Base-by-base conservation (phyloP, 768 basidiomycete genomes). In the Leucogyrophana mollusca region DNA sequence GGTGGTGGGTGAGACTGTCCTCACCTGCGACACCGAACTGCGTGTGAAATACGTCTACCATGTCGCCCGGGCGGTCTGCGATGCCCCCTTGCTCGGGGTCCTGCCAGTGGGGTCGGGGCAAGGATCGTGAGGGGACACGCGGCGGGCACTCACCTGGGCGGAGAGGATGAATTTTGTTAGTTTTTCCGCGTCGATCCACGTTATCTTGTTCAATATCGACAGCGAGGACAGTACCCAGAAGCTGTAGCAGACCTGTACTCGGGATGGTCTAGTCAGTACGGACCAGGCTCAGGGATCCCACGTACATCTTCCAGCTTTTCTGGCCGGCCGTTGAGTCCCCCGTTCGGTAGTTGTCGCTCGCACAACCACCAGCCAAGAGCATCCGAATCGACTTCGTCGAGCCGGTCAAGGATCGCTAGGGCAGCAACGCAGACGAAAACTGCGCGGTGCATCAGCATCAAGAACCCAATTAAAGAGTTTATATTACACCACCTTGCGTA, bases 1-100 rank as follows among this genome's bases (percentile, higher is more conserved):
- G 21, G 21, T 54, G 16, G 11, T n/a, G n/a, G 34, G 32, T 9
- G 51, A 17, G 40, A 22, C 32, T 27, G 1, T 7, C 47, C 65
- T 62, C 24, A 78, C 92, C 94, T 50, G 93, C 91, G 2, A 97
- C 70, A 1, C 96, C 96, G 54, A 99, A 99, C 9, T 76, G 65
- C 0, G 95, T 98, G 58, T 99, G 95, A 66, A 96, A 99, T n/a
- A 99, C 94, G 57, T 99, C 96, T 2, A 83, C 83, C 80, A 94
- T 86, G 62, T 99, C 84, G 0, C 90, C 94, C 1, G 92, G 90
- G 35, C 96, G 72, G 64, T 99, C 96, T 0, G 94, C 87, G 21
- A 98, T 96, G 0, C 96, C 96, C 3, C 96, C 96, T 4, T 73
- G 79, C 53, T 98, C 94, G 0, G 77, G 70, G 58, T 98, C 96